A percentile compares a stretch with the other conserved stretches of the same genome.
Evolutionary conservation across 441 rosid genomes (phyloP).

Genomic region (Oxalis stricta): DNA sequence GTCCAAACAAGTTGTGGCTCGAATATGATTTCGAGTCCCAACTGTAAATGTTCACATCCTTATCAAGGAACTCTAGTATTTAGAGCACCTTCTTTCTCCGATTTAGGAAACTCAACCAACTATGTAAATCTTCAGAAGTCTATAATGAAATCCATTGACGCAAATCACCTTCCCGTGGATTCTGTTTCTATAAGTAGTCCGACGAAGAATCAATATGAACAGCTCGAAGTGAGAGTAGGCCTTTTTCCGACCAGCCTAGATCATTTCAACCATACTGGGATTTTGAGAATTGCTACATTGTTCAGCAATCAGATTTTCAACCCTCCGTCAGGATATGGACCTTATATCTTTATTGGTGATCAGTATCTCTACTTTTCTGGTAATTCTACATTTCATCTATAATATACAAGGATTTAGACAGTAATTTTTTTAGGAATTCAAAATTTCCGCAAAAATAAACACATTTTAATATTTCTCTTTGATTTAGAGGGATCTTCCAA

Average conservation of each 20-base stretch:
- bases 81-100: constrained; percentile 54
- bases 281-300: constrained; percentile 20
- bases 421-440: background rate
- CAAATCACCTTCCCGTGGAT: constrained; percentile 35
- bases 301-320: constrained; percentile 42
- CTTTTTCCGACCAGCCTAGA: constrained; percentile 38
- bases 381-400: constrained; percentile 8
- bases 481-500: constrained; percentile 9
- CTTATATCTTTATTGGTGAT: constrained; percentile 25
- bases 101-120: constrained; percentile 17
- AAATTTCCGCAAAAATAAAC: no score
- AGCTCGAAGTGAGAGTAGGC: constrained; percentile 25
- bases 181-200: constrained; percentile 42
- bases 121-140: constrained; percentile 16
- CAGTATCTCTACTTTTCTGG: constrained; percentile 22
- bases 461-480: background rate
- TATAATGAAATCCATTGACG: constrained; percentile 9
- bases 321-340: constrained; percentile 44
- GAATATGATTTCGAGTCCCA: constrained; percentile 33
- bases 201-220: constrained; percentile 17
- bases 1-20: constrained; percentile 14
- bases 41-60: constrained; percentile 37
- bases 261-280: constrained; percentile 18
- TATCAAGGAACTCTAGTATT: constrained; percentile 39
- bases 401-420: background rate